A percentile compares a stretch with the other conserved stretches of the same genome.
Evolutionary conservation across 352 stramenopile species (phyloP).

Genomic region (Globisporangium camurandrum): DNA sequence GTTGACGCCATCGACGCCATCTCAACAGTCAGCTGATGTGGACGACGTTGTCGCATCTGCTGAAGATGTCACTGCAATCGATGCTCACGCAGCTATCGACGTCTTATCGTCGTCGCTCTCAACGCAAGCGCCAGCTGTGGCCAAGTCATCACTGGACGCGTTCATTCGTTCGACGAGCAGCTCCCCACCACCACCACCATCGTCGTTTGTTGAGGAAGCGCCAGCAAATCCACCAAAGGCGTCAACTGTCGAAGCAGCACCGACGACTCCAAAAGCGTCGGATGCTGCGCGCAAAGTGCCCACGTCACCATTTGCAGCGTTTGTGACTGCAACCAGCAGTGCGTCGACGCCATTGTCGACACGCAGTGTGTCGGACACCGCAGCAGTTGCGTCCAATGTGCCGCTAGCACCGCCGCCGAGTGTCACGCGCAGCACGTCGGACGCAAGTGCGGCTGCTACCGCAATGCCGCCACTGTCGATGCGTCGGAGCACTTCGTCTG

Average conservation of each 20-base stretch:
- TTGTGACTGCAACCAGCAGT: not conserved
- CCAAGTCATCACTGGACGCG: too few relatives aligned
- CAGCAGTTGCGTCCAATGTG: not conserved
- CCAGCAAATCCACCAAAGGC: not conserved
- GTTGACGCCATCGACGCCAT: too few relatives aligned
- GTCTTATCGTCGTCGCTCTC: too few relatives aligned
- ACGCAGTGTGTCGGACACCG: constrained; percentile 8
- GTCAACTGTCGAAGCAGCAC: not conserved
- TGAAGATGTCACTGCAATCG: too few relatives aligned
- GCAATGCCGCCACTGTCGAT: not conserved
- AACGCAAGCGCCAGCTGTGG: too few relatives aligned
- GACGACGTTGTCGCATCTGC: not conserved
- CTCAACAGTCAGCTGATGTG: too few relatives aligned
- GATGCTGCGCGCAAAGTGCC: not conserved
- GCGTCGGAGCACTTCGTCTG: constrained; percentile 8
- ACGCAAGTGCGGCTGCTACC: not conserved
- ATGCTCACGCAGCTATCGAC: too few relatives aligned
- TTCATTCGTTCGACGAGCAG: too few relatives aligned
- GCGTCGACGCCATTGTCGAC: not conserved
- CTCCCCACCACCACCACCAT: not conserved
- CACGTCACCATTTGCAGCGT: not conserved
- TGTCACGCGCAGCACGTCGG: not conserved
- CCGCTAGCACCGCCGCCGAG: not conserved
- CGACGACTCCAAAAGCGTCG: not conserved
- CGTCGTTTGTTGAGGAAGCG: not conserved